Evolutionary conservation across 352 stramenopile genomes (phyloP).

Genomic region (Globisporangium uncinulatum): DNA sequence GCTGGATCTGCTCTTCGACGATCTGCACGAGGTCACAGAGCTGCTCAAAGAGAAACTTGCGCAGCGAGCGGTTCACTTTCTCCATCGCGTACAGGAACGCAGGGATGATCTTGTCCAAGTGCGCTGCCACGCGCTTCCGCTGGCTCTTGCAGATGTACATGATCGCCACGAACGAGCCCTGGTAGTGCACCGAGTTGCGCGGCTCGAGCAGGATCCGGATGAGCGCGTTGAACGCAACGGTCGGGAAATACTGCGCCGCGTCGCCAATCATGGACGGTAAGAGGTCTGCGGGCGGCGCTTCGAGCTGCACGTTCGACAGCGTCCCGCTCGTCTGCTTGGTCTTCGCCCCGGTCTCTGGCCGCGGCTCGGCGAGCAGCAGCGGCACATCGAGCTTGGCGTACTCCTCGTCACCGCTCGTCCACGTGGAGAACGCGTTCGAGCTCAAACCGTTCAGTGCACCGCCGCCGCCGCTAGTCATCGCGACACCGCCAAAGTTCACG

Average conservation of each 20-base stretch:
- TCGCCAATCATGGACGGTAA: slow-evolving; percentile 79
- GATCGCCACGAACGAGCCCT: slow-evolving; percentile 96
- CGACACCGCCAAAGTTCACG: slow-evolving; percentile 16
- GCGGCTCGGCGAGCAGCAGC: slow-evolving; percentile 40
- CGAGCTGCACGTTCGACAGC: slow-evolving; percentile 51
- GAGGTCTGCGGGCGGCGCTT: slow-evolving; percentile 66
- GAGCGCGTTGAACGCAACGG: slow-evolving; percentile 94
- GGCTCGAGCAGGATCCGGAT: slow-evolving; percentile 97
- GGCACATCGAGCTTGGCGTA: slow-evolving; percentile 41
- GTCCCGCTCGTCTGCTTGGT: slow-evolving; percentile 72
- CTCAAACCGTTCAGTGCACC: slow-evolving; percentile 22
- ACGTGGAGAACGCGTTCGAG: slow-evolving; percentile 13
- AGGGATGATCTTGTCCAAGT: slow-evolving; percentile 96
- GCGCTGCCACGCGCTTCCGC: slow-evolving; percentile 90
- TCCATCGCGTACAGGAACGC: slow-evolving; percentile 95
- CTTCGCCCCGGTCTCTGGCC: slow-evolving; percentile 49
- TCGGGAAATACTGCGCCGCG: slow-evolving; percentile 95
- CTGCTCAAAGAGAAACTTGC: slow-evolving; percentile 96
- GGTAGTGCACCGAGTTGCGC: slow-evolving; percentile 95
- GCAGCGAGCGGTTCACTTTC: slow-evolving; percentile 74
- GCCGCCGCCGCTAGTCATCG: slow-evolving; percentile 10
- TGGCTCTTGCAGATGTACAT: slow-evolving; percentile 99
- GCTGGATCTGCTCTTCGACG: slow-evolving; percentile 95
- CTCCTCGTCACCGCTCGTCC: slow-evolving; percentile 25
- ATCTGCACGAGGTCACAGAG: slow-evolving; percentile 95